phyloP scores from a whole-genome alignment of 805 yeast species.

The Saturnispora halmiae region DNA sequence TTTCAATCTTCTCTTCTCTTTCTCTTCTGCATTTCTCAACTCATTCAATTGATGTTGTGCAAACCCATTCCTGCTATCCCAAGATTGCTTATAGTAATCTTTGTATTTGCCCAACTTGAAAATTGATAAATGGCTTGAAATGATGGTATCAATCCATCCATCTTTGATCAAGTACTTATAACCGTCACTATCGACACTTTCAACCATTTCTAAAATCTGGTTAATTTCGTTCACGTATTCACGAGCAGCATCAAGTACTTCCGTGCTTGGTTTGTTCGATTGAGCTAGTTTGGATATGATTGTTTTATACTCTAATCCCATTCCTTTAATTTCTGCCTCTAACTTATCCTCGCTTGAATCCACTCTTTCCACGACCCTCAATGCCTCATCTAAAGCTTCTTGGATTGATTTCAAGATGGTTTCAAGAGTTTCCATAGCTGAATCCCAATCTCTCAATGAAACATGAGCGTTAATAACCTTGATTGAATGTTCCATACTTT shows the following conservation, averaged over 20 bases:
- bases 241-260: background rate
- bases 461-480: slow-evolving; percentile 4
- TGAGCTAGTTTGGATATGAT: slow-evolving; percentile 1
- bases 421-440: slow-evolving; percentile 36
- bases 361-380: slow-evolving; percentile 1
- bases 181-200: slow-evolving; percentile 21
- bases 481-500: slow-evolving; percentile 15
- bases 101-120: slow-evolving; percentile 9
- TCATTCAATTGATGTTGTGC: slow-evolving; percentile 16
- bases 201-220: slow-evolving; percentile 24
- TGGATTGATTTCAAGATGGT: slow-evolving; percentile 31
- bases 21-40: slow-evolving; percentile 4
- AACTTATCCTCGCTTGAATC: slow-evolving; percentile 32
- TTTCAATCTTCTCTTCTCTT: slow-evolving; percentile 18
- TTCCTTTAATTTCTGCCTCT: slow-evolving; percentile 8
- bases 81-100: slow-evolving; percentile 20
- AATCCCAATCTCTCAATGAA: slow-evolving; percentile 3
- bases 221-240: slow-evolving; percentile 15
- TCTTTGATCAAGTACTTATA: slow-evolving; percentile 13
- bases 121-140: slow-evolving; percentile 16
- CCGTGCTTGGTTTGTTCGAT: background rate
- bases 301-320: slow-evolving; percentile 2
- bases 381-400: slow-evolving; percentile 4
- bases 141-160: slow-evolving; percentile 17
- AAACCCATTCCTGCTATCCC: slow-evolving; percentile 23